These are phyloP conservation scores for Onygenales sp. DNA, from an alignment of 2,329 filamentous ascomycete species.

Conservation along the genomic window DNA sequence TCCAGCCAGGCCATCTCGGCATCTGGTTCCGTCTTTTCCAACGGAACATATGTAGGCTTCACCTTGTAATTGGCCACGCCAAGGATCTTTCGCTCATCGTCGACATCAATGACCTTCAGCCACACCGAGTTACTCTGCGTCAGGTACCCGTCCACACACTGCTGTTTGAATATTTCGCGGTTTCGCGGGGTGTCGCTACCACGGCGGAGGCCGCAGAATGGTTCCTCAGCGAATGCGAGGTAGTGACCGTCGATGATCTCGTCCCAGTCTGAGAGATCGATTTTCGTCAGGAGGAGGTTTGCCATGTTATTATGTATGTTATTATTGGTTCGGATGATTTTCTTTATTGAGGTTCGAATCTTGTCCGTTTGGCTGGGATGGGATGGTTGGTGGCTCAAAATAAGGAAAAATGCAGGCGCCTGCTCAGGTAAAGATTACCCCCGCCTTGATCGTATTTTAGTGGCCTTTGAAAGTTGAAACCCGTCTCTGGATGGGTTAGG, in stretches of 20 bases:
- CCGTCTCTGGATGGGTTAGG: too few relatives aligned
- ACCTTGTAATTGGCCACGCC: conserved; percentile 9
- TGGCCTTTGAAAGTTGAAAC: too few relatives aligned
- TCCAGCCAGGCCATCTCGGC: conserved; percentile 9
- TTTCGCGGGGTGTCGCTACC: conserved; percentile 6
- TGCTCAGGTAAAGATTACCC: too few relatives aligned
- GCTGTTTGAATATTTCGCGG: conserved; percentile 6
- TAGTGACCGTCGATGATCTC: conserved; percentile 8
- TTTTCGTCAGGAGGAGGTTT: conserved; percentile 2
- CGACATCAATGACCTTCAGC: conserved; percentile 9
- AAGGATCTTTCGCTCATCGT: conserved; percentile 3
- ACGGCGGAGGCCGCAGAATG: conserved; percentile 5
- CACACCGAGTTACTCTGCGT: conserved; percentile 5
- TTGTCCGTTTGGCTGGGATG: too few relatives aligned
- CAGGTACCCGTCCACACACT: not conserved
- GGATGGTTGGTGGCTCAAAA: too few relatives aligned
- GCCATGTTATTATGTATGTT: not conserved
- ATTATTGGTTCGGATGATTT: not conserved
- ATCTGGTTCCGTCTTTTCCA: not conserved
- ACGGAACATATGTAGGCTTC: conserved; percentile 3
- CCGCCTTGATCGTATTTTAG: too few relatives aligned
- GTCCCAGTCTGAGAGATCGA: conserved; percentile 10
- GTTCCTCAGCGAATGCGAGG: conserved; percentile 7
- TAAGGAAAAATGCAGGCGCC: too few relatives aligned
- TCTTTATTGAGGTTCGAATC: not conserved